Base-by-base conservation (phyloP, 2,329 filamentous ascomycete species). In the Aspergillus unguis region DNA sequence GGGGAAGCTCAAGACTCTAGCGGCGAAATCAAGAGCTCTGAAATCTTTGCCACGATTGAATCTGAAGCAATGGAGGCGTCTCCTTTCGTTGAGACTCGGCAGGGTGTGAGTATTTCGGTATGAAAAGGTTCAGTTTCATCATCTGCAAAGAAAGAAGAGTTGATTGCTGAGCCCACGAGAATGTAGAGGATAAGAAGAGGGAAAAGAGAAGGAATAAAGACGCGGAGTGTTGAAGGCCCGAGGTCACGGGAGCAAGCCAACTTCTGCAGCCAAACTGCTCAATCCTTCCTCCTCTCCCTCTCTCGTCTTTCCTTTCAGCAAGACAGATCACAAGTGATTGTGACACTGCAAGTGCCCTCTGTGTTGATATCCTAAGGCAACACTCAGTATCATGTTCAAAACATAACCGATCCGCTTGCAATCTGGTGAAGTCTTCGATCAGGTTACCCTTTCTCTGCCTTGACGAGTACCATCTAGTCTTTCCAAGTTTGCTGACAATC, bases 201-300 rank as follows among this genome's bases (percentile, higher is more conserved):
- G 27, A 7, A 11, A 23, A 32, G 17, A 3, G 41, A 31, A 32
- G 28, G 9, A 50, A 8, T 50, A 33, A 25, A 35, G 42, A 32
- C 28, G 27, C 35, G 44, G 42, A 32, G 32, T 26, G 42, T 46
- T 45, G 49, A 36, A 43, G 49, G 37, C 4, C 31, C 25, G 44
- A 46, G 46, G 52, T 55, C 55, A 58, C 41, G 47, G 48, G 48
- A 45, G 25, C 5, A n/a, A 26, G 35, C 26, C 29, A 29, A 36
- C 37, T 44, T 43, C 54, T 41, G 42, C 26, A 25, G 44, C 43
- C 52, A 57, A 17, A 17, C 17, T 55, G 45, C 46, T 49, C 43
- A 50, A 26, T 29, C 48, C 27, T 32, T 44, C 48, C 41, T 27
- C 38, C 26, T 29, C 38, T 27, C 25, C 29, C 41, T 35, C 6